A percentile compares a stretch with the other conserved stretches of the same genome.
Conservation (phyloP, 179 eudicot genomes). For the Beta lomatogona region DNA sequence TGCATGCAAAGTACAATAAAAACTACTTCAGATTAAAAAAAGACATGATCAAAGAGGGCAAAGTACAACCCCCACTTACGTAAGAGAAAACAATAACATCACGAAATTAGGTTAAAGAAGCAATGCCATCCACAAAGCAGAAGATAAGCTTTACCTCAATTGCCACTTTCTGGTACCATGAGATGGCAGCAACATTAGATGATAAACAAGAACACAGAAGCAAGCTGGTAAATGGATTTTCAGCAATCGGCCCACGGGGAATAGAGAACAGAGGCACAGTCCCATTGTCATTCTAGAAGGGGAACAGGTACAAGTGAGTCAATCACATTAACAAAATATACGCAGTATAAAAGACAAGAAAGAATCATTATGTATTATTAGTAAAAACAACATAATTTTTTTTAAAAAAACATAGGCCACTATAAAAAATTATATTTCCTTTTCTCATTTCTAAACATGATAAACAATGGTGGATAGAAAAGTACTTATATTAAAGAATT, state of each 20-base stretch:
- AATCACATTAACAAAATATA: not conserved
- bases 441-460: not conserved
- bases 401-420: too few relatives aligned
- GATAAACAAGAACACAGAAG: constrained; percentile 70
- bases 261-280: constrained; percentile 71
- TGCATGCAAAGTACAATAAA: not conserved
- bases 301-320: constrained; percentile 5
- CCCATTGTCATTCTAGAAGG: constrained; percentile 63
- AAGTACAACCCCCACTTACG: not conserved
- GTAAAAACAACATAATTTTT: not conserved
- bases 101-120: constrained; percentile 1
- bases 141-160: constrained; percentile 62
- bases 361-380: too few relatives aligned
- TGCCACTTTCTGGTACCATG: constrained; percentile 78
- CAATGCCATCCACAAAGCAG: constrained; percentile 18
- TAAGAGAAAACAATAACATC: not conserved
- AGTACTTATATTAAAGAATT: not conserved
- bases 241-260: constrained; percentile 80
- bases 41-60: not conserved
- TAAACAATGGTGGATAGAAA: not conserved
- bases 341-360: not conserved
- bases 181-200: constrained; percentile 38
- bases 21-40: not conserved
- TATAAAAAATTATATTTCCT: not conserved
- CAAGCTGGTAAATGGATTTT: constrained; percentile 86